Conservation (phyloP, 2,329 filamentous ascomycete genomes). For the Laburnicola sp. region DNA sequence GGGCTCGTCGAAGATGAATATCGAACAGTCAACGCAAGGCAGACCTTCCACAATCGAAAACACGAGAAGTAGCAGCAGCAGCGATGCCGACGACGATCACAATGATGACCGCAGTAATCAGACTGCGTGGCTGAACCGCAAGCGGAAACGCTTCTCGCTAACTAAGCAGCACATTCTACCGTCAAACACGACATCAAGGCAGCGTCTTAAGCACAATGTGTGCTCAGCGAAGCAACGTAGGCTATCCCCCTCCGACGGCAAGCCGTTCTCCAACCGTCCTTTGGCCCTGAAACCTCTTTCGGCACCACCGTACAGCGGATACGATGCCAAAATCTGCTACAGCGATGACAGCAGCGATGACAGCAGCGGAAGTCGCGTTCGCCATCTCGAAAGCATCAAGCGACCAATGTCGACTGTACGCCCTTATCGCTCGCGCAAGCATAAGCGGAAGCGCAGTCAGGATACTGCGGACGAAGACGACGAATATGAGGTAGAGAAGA, state of each 20-base stretch:
- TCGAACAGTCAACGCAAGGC: slow-evolving; percentile 13
- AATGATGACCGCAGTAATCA: too few relatives aligned
- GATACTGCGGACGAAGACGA: not conserved
- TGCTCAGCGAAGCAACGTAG: slow-evolving; percentile 6
- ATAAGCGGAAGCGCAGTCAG: slow-evolving; percentile 1
- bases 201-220: too few relatives aligned
- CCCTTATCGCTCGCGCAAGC: not conserved
- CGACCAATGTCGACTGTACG: not conserved
- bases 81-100: too few relatives aligned
- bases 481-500: slow-evolving; percentile 10
- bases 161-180: too few relatives aligned
- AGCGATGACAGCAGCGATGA: slow-evolving; percentile 8
- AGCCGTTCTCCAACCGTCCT: slow-evolving; percentile 10
- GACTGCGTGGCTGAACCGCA: too few relatives aligned
- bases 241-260: not conserved
- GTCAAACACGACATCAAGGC: too few relatives aligned
- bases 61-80: too few relatives aligned
- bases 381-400: slow-evolving; percentile 2
- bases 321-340: not conserved
- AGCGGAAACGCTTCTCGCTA: too few relatives aligned
- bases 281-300: slow-evolving; percentile 7
- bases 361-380: slow-evolving; percentile 1
- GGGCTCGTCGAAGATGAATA: slow-evolving; percentile 11
- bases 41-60: too few relatives aligned
- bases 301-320: slow-evolving; percentile 6